Evolutionary conservation across 306 rosid species (phyloP).

Genomic region (Pachyrhizus erosus): DNA sequence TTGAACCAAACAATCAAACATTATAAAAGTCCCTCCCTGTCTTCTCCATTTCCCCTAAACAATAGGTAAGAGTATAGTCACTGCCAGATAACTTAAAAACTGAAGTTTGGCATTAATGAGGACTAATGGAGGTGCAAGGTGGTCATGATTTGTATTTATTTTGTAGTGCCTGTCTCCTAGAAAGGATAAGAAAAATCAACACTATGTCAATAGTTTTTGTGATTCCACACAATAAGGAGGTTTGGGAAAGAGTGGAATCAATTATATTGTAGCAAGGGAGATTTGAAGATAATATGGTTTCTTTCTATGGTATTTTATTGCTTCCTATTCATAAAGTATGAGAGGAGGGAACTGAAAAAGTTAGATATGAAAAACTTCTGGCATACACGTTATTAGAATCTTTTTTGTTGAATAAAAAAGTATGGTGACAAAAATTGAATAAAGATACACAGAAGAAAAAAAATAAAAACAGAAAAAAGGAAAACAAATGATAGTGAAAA

Average conservation of each 20-base stretch:
- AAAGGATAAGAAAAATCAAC: neutral
- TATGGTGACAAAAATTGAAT: neutral
- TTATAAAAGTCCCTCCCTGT: neutral
- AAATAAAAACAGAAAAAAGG: neutral
- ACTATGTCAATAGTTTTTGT: neutral
- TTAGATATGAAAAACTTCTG: neutral
- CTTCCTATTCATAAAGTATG: neutral
- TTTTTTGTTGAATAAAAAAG: neutral
- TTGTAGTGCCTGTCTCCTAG: neutral
- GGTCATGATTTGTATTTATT: neutral
- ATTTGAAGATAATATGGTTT: neutral
- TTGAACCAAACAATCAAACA: neutral
- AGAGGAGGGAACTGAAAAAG: neutral
- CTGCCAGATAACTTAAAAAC: neutral
- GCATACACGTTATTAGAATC: neutral
- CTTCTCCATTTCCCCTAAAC: neutral
- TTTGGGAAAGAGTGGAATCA: neutral
- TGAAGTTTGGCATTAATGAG: conserved; percentile 15
- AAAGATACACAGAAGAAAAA: neutral
- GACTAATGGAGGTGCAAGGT: neutral
- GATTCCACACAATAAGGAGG: neutral
- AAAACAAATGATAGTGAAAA: neutral
- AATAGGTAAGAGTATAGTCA: neutral
- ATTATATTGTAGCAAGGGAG: neutral
- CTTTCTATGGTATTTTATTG: neutral